These are phyloP conservation scores for Diaporthe sp. DNA, from an alignment of 2,329 filamentous ascomycete species.

Conservation along the genomic window DNA sequence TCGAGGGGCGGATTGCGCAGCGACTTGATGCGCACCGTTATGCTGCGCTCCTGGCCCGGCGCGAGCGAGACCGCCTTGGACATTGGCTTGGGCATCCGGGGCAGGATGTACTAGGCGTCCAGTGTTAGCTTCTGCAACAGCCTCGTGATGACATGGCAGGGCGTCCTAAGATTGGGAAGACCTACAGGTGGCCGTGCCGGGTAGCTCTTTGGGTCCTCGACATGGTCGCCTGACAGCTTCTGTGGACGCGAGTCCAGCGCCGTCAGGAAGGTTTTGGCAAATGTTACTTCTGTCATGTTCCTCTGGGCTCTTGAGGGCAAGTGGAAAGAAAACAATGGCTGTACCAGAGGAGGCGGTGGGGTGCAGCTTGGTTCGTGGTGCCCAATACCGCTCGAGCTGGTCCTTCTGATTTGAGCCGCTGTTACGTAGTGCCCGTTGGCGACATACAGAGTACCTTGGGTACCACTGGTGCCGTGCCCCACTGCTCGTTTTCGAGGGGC, in stretches of 20 bases:
- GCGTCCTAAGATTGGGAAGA: slow-evolving; percentile 31
- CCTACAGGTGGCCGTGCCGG: slow-evolving; percentile 81
- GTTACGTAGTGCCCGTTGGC: slow-evolving; percentile 26
- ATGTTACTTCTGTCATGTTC: slow-evolving; percentile 83
- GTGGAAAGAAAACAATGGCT: background rate
- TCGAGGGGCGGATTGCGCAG: slow-evolving; percentile 80
- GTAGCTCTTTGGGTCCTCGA: slow-evolving; percentile 85
- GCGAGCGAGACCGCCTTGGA: slow-evolving; percentile 50
- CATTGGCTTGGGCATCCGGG: slow-evolving; percentile 69
- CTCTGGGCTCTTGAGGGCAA: background rate
- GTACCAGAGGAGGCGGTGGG: background rate
- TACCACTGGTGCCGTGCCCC: background rate
- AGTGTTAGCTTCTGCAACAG: slow-evolving; percentile 30
- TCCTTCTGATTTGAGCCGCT: background rate
- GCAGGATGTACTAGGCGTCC: slow-evolving; percentile 72
- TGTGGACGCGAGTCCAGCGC: slow-evolving; percentile 81
- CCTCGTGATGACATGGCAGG: background rate
- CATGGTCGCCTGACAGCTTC: slow-evolving; percentile 89
- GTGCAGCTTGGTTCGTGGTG: background rate
- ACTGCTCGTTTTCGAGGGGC: slow-evolving; percentile 22
- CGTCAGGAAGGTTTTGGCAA: slow-evolving; percentile 85
- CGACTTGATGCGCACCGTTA: slow-evolving; percentile 76
- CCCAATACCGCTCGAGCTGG: background rate
- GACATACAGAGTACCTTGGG: too few species aligned
- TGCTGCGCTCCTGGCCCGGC: slow-evolving; percentile 63